Percentiles rank a stretch among this genome's conserved stretches.
phyloP scores from a whole-genome alignment of 371 early-diverging fungal genomes.

The Circinella umbellata region DNA sequence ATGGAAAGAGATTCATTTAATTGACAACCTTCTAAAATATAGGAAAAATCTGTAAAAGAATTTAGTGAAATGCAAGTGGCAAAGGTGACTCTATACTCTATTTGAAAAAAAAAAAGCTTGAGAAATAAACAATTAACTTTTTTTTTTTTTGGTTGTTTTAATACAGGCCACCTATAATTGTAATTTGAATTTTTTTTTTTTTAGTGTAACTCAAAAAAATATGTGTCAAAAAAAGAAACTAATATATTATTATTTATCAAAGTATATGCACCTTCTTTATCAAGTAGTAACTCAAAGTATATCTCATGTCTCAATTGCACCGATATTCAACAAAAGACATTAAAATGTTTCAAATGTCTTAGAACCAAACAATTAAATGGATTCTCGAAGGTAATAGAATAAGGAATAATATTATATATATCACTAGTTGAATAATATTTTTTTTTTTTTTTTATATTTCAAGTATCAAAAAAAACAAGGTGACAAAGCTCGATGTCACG shows the following conservation, averaged over 20 bases:
- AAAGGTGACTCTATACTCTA: not conserved
- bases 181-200: slow-evolving; percentile 5
- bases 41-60: slow-evolving; percentile 34
- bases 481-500: slow-evolving; percentile 50
- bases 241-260: not conserved
- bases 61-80: slow-evolving; percentile 39
- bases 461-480: slow-evolving; percentile 49
- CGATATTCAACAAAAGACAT: slow-evolving; percentile 29
- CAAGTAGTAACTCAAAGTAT: slow-evolving; percentile 40
- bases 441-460: no score
- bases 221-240: no score
- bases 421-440: no score
- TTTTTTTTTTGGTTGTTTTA: not conserved
- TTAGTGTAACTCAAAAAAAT: no score
- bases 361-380: slow-evolving; percentile 38
- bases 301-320: slow-evolving; percentile 55
- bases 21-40: no score
- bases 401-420: no score
- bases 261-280: slow-evolving; percentile 47
- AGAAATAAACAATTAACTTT: not conserved
- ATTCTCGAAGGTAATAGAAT: slow-evolving; percentile 45
- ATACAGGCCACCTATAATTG: slow-evolving; percentile 27
- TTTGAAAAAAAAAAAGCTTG: not conserved
- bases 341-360: slow-evolving; percentile 52
- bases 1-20: no score